Conservation (phyloP, 73 alveolate species). For the Symbiodinium pilosum region DNA sequence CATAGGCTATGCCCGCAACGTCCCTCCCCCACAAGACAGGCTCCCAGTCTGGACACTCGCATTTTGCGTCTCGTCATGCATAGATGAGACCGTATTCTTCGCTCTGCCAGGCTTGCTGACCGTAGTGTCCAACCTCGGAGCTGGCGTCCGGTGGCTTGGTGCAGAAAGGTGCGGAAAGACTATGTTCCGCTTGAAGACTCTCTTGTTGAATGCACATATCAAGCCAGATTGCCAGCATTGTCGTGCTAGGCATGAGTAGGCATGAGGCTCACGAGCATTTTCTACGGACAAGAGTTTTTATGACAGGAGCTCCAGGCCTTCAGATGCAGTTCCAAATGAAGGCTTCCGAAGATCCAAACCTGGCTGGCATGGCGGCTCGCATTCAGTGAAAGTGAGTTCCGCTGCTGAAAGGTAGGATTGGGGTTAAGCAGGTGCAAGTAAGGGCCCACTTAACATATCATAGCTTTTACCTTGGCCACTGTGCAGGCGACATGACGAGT, state of each 20-base stretch:
- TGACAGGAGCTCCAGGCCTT: neutral
- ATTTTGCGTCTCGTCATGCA: neutral
- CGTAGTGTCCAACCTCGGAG: neutral
- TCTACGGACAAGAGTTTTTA: neutral
- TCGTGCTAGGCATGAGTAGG: neutral
- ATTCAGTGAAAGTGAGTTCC: too few species aligned
- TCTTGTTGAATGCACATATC: too few species aligned
- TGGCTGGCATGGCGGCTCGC: neutral
- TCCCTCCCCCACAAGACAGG: neutral
- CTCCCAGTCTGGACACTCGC: too few species aligned
- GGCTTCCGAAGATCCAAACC: slow-evolving; percentile 93
- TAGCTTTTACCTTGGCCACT: too few species aligned
- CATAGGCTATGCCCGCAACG: neutral
- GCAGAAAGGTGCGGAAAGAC: neutral
- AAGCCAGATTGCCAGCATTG: neutral
- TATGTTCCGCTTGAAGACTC: neutral
- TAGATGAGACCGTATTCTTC: neutral
- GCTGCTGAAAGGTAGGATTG: too few species aligned
- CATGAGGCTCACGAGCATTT: neutral
- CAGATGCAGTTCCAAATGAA: slow-evolving; percentile 45
- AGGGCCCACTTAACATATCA: neutral
- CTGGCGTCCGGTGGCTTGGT: neutral
- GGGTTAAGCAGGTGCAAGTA: too few species aligned
- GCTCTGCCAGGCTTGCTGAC: neutral
- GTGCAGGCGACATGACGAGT: neutral